Evolutionary conservation across 176 grass and related monocot genomes (phyloP), one percentile per base, ranked within the genome.

Genomic region (Olyra latifolia): DNA sequence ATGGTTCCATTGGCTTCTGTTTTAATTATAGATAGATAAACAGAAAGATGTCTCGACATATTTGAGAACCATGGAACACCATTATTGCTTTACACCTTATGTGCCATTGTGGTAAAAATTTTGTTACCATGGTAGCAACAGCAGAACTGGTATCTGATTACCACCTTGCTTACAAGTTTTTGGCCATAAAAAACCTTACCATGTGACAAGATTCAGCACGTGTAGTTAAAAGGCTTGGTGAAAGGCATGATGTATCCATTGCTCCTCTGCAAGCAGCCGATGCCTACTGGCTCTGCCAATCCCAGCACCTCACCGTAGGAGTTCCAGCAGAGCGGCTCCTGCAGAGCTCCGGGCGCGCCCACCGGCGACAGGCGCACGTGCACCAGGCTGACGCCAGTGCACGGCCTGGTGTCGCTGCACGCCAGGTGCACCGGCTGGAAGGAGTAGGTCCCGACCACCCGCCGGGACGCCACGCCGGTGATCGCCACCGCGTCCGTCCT

Each of bases 341-440:
- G 43, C 47, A 10, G 40, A 60, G 70, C 65, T 55, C 28, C 41
- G 1, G 62, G 6, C 52, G 25, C 29, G 48, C 66, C 68, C 24
- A 39, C 69, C 10, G 82, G 93, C 29, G 61, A 42, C 43, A 92
- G 73, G 55, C 64, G 60, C 60, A 96, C 88, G 42, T 96, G 73
- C 19, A 13, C 66, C 42, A 96, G 59, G 57, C 23, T 82, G 54
- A 96, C 82, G 22, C 87, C 79, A 4, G 85, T 90, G 68, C 87
- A 95, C 32, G 93, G 93, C 29, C 53, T 45, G 66, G 84, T 84
- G 67, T 95, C 89, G 63, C 93, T 95, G 84, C 89, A 95, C 25
- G 93, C 93, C 42, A 92, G 80, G 62, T 80, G 81, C 69, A 77
- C 64, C 22, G 93, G 93, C 45, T 86, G 84, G 84, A 83, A 92